Evolutionary conservation across 768 basidiomycete species (phyloP).

Genomic region (Xerocomellus chrysenteron): DNA sequence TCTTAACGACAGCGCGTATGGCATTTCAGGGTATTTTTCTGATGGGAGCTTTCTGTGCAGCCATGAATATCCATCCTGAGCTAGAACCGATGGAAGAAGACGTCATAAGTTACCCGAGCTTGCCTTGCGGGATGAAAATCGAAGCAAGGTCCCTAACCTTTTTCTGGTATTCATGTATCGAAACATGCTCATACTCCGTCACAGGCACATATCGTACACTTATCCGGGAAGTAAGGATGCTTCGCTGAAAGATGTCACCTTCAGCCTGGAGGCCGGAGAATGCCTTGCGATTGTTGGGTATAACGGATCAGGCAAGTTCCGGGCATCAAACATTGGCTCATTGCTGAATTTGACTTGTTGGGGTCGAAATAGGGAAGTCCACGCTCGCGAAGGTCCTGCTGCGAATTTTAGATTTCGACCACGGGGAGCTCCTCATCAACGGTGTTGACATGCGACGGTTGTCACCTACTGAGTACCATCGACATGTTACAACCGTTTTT

Average conservation of each 20-base stretch:
- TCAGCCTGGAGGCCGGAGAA: conserved; percentile 72
- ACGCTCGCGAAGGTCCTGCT: conserved; percentile 82
- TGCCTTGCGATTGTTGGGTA: conserved; percentile 83
- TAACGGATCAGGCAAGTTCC: conserved; percentile 71
- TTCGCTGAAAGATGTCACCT: conserved; percentile 66
- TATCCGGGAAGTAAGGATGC: conserved; percentile 75
- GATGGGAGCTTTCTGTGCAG: conserved; percentile 83
- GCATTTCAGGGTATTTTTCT: conserved; percentile 85
- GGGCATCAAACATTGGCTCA: conserved; percentile 7
- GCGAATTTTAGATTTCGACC: conserved; percentile 74
- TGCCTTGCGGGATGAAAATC: conserved; percentile 63
- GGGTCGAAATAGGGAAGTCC: conserved; percentile 64
- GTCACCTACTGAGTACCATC: conserved; percentile 69
- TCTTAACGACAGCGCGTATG: conserved; percentile 65
- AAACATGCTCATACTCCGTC: conserved; percentile 18
- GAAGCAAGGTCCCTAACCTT: conserved; percentile 55
- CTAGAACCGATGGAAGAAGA: conserved; percentile 62
- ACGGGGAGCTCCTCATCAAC: conserved; percentile 69
- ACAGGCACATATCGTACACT: conserved; percentile 65
- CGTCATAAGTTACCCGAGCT: conserved; percentile 45
- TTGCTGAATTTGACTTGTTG: conserved; percentile 7
- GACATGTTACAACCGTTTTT: conserved; percentile 76
- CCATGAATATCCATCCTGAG: conserved; percentile 65
- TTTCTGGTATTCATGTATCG: conserved; percentile 6
- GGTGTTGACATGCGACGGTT: conserved; percentile 64